Evolutionary conservation across 2,329 filamentous ascomycete genomes (phyloP).

Genomic region (Fusarium mangiferae): DNA sequence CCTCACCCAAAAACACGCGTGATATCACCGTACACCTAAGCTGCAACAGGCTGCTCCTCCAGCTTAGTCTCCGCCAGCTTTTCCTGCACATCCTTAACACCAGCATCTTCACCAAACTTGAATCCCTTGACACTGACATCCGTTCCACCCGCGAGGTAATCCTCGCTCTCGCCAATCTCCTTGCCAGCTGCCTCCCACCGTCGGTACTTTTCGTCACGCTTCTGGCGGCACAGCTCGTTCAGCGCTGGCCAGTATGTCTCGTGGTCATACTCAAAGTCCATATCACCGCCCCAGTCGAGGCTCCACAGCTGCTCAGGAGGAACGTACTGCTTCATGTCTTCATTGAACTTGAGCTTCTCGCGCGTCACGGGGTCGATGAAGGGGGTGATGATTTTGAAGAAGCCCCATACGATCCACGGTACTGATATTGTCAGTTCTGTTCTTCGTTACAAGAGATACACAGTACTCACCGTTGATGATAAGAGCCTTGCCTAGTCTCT

Average conservation of each 20-base stretch:
- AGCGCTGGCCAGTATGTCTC: constrained; percentile 88
- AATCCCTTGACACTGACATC: constrained; percentile 50
- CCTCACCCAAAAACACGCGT: not conserved
- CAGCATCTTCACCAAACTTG: constrained; percentile 40
- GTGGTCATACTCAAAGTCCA: constrained; percentile 94
- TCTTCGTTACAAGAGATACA: not conserved
- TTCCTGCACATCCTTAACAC: constrained; percentile 41
- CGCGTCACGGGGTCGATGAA: constrained; percentile 96
- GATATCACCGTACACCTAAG: constrained; percentile 1
- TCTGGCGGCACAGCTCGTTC: constrained; percentile 74
- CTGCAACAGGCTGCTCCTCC: constrained; percentile 40
- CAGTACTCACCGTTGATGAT: constrained; percentile 79
- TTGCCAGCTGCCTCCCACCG: constrained; percentile 86
- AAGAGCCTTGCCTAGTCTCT: constrained; percentile 86
- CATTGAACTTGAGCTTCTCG: constrained; percentile 97
- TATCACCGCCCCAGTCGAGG: constrained; percentile 76
- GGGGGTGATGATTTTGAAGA: constrained; percentile 95
- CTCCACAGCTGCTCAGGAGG: constrained; percentile 85
- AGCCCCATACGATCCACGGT: constrained; percentile 89
- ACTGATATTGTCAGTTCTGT: constrained; percentile 60
- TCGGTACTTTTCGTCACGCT: constrained; percentile 68
- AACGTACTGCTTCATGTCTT: constrained; percentile 85
- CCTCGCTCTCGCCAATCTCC: constrained; percentile 85
- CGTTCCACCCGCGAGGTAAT: constrained; percentile 77
- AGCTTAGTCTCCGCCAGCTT: constrained; percentile 45